Percentiles rank a stretch among this genome's conserved stretches.
These are phyloP conservation scores for Ogataea siamensis DNA, from an alignment of 805 yeast genomes.

Conservation along the genomic window DNA sequence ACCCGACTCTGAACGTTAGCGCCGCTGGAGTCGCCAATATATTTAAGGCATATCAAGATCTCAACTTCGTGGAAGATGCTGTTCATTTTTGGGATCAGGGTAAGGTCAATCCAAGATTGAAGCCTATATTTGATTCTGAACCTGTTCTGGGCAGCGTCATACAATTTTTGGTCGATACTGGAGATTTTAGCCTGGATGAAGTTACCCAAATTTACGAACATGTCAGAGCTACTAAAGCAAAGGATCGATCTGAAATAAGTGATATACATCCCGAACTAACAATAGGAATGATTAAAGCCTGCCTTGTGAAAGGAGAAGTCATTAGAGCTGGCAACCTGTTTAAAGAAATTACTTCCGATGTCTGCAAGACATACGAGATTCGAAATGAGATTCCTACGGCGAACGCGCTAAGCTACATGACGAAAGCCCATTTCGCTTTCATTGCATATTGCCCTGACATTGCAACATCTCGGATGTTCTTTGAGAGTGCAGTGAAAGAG, in stretches of 20 bases:
- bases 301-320: slow-evolving; percentile 60
- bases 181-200: slow-evolving; percentile 58
- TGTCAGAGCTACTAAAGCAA: slow-evolving; percentile 29
- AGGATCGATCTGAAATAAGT: slow-evolving; percentile 8
- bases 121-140: slow-evolving; percentile 53
- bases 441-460: slow-evolving; percentile 74
- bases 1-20: slow-evolving; percentile 34
- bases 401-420: slow-evolving; percentile 48
- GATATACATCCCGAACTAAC: slow-evolving; percentile 45
- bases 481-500: slow-evolving; percentile 63
- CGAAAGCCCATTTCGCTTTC: slow-evolving; percentile 74
- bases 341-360: slow-evolving; percentile 52
- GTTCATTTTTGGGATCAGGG: slow-evolving; percentile 66
- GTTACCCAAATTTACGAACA: slow-evolving; percentile 50
- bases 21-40: slow-evolving; percentile 55
- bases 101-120: slow-evolving; percentile 39
- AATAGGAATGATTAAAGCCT: slow-evolving; percentile 71
- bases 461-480: slow-evolving; percentile 67
- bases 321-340: slow-evolving; percentile 62
- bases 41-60: slow-evolving; percentile 56
- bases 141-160: slow-evolving; percentile 66
- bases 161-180: slow-evolving; percentile 61
- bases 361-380: slow-evolving; percentile 34
- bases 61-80: slow-evolving; percentile 58
- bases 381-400: slow-evolving; percentile 25